Evolutionary conservation across 2,329 filamentous ascomycete species (phyloP).

Genomic region (Stemphylium beticola): DNA sequence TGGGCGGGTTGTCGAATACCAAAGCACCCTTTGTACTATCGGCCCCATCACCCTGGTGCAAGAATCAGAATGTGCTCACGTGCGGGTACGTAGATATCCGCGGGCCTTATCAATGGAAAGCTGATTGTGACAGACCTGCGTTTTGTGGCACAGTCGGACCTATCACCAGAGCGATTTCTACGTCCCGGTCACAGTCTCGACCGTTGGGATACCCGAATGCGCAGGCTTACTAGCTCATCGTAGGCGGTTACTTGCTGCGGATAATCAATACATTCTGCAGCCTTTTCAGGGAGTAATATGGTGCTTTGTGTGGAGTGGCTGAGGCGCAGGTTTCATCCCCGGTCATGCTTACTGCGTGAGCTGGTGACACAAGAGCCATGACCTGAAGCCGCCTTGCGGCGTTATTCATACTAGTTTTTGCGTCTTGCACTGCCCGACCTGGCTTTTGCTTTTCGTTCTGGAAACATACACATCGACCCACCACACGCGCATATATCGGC

Average conservation of each 20-base stretch:
- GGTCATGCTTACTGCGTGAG: no score
- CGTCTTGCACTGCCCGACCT: not conserved
- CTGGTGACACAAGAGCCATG: no score
- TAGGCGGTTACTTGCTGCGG: not conserved
- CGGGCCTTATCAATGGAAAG: not conserved
- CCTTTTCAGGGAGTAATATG: not conserved
- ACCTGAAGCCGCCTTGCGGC: no score
- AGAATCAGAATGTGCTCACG: not conserved
- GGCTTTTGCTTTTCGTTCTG: not conserved
- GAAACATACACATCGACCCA: not conserved
- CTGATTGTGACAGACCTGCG: not conserved
- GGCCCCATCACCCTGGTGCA: no score
- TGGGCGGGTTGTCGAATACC: no score
- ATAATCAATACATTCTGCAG: not conserved
- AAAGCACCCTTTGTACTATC: no score
- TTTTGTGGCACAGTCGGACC: not conserved
- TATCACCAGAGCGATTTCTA: not conserved
- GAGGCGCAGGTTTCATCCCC: no score
- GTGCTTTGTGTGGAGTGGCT: no score
- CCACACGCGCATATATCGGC: not conserved
- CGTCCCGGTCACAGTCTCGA: not conserved
- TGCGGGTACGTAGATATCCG: not conserved
- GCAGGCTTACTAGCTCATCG: not conserved
- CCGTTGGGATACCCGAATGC: not conserved
- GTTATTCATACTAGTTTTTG: not conserved